Evolutionary conservation across 495 filamentous ascomycete species (phyloP).

Genomic region (Oleoguttula mirabilis): DNA sequence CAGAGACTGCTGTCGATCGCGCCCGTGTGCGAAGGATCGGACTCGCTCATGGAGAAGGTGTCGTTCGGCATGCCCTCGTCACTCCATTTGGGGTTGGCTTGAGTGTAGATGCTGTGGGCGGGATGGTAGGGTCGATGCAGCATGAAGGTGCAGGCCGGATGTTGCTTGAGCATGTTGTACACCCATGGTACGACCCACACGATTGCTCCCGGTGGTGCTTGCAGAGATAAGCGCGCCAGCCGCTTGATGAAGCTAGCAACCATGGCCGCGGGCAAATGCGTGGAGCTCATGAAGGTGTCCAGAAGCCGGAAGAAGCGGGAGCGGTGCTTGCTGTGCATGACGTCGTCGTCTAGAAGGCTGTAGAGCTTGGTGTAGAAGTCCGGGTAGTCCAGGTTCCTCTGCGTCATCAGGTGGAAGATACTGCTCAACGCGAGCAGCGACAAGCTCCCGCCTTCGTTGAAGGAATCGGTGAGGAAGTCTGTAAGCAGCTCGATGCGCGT

Average conservation of each 20-base stretch:
- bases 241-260: conserved; percentile 95
- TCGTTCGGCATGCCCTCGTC: conserved; percentile 56
- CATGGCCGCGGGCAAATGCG: conserved; percentile 79
- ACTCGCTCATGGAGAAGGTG: conserved; percentile 60
- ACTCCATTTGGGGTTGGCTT: conserved; percentile 26
- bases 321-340: conserved; percentile 87
- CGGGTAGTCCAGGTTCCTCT: conserved; percentile 91
- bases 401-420: conserved; percentile 86
- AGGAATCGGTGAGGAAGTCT: conserved; percentile 93
- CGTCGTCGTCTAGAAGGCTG: conserved; percentile 67
- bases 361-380: conserved; percentile 91
- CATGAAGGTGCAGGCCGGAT: conserved; percentile 90
- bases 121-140: conserved; percentile 56
- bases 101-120: conserved; percentile 12
- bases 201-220: conserved; percentile 76
- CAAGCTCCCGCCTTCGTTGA: conserved; percentile 69
- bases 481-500: conserved; percentile 74
- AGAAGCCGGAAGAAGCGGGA: conserved; percentile 87
- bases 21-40: conserved; percentile 69
- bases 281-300: conserved; percentile 82
- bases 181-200: conserved; percentile 82
- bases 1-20: conserved; percentile 90
- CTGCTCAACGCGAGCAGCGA: conserved; percentile 84
- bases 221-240: conserved; percentile 65
- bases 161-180: conserved; percentile 86